Evolutionary conservation across 495 filamentous ascomycete genomes (phyloP).

Genomic region (Penicillium coprophilum): DNA sequence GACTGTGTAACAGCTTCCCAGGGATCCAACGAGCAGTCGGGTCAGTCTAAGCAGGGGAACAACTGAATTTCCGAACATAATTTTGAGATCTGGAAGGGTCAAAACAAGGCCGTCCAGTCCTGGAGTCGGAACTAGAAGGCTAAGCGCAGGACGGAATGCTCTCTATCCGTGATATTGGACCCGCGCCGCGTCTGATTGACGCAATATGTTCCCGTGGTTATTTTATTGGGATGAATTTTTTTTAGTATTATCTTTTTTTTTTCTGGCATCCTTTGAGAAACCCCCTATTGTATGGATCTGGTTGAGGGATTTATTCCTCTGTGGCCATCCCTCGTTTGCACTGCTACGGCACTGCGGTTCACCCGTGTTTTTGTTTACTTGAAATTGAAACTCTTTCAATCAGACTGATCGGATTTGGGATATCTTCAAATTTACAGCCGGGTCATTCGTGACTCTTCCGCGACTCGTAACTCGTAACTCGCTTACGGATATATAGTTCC

Average conservation of each 20-base stretch:
- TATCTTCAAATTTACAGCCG: background rate
- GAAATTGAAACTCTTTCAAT: conserved; percentile 1
- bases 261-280: conserved; percentile 8
- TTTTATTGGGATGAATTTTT: conserved; percentile 13
- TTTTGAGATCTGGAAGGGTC: background rate
- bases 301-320: background rate
- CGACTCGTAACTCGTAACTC: no score
- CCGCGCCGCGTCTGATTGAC: conserved; percentile 14
- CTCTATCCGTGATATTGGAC: conserved; percentile 10
- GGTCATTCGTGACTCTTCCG: background rate
- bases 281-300: conserved; percentile 7
- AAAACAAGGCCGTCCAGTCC: background rate
- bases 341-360: conserved; percentile 7
- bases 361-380: background rate
- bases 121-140: background rate
- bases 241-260: conserved; percentile 7
- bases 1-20: conserved; percentile 15
- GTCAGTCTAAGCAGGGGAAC: conserved; percentile 5
- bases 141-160: conserved; percentile 1
- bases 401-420: background rate
- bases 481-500: background rate
- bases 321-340: conserved; percentile 1
- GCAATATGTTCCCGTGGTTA: conserved; percentile 8
- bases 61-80: conserved; percentile 1
- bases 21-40: conserved; percentile 10